Conservation (phyloP, 1,284 basidiomycete species). For the Ceratobasidium sp. region DNA sequence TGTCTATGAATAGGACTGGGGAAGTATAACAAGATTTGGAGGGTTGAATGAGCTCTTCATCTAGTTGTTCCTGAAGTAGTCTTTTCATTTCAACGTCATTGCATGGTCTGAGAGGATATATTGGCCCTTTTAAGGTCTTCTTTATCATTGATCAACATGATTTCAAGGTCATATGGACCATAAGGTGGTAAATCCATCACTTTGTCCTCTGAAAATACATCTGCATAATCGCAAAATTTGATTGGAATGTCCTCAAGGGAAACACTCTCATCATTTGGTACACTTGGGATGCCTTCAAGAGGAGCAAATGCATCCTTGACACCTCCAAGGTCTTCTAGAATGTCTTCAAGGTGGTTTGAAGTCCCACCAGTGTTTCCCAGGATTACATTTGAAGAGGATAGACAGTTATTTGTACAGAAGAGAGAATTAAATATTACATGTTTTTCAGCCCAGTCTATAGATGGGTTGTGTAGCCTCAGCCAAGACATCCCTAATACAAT, state of each 20-base stretch:
- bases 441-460: neutral
- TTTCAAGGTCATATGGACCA: slow-evolving; percentile 30
- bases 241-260: neutral
- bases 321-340: too few species aligned
- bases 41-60: neutral
- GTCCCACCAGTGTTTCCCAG: neutral
- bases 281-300: too few species aligned
- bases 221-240: slow-evolving; percentile 9
- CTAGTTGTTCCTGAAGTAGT: slow-evolving; percentile 27
- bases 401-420: neutral
- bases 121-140: slow-evolving; percentile 5
- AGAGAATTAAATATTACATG: neutral
- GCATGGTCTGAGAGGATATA: neutral
- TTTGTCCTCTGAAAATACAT: slow-evolving; percentile 29
- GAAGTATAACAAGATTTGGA: slow-evolving; percentile 38
- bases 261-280: too few species aligned
- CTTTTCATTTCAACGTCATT: slow-evolving; percentile 12
- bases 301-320: too few species aligned
- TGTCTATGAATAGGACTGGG: slow-evolving; percentile 36
- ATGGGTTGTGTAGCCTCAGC: neutral
- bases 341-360: too few species aligned
- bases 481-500: neutral
- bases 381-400: neutral
- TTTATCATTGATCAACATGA: slow-evolving; percentile 11
- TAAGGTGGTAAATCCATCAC: slow-evolving; percentile 26